A percentile compares a stretch with the other conserved stretches of the same genome.
Evolutionary conservation across 805 yeast species (phyloP).

Genomic region (Nakazawaea ambrosiae): DNA sequence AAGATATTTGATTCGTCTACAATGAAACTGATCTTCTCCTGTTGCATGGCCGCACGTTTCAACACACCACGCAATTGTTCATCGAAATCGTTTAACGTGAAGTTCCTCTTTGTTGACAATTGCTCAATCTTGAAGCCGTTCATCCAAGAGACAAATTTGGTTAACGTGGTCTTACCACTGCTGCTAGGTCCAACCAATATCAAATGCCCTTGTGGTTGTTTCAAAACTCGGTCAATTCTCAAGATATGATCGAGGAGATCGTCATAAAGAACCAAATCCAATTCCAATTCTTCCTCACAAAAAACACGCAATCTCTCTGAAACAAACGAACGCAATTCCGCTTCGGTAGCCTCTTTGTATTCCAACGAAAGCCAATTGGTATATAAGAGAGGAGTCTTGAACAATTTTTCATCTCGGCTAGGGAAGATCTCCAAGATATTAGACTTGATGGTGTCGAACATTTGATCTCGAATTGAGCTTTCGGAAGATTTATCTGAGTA

Average conservation of each 20-base stretch:
- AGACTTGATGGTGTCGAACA: constrained; percentile 28
- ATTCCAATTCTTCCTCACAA: constrained; percentile 70
- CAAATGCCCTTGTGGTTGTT: constrained; percentile 86
- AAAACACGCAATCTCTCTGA: constrained; percentile 60
- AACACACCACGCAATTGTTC: constrained; percentile 49
- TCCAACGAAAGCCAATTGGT: constrained; percentile 69
- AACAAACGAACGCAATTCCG: constrained; percentile 46
- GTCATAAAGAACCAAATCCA: constrained; percentile 54
- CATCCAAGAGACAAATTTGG: constrained; percentile 87
- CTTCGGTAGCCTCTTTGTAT: constrained; percentile 48
- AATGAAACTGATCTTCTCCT: constrained; percentile 61
- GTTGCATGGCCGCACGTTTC: constrained; percentile 39
- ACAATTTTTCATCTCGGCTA: constrained; percentile 27
- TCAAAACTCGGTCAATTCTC: constrained; percentile 72
- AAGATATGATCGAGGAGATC: constrained; percentile 69
- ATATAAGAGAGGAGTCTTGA: constrained; percentile 51
- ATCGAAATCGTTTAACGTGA: constrained; percentile 61
- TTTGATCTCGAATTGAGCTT: constrained; percentile 40
- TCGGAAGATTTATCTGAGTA: constrained; percentile 66
- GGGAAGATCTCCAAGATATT: constrained; percentile 39
- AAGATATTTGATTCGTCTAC: constrained; percentile 75
- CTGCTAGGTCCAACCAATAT: constrained; percentile 79
- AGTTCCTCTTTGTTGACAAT: constrained; percentile 48
- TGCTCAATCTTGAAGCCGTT: constrained; percentile 63
- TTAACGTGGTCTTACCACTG: constrained; percentile 71